Evolutionary conservation across 441 rosid genomes (phyloP).

Genomic region (Gossypium gossypioides): DNA sequence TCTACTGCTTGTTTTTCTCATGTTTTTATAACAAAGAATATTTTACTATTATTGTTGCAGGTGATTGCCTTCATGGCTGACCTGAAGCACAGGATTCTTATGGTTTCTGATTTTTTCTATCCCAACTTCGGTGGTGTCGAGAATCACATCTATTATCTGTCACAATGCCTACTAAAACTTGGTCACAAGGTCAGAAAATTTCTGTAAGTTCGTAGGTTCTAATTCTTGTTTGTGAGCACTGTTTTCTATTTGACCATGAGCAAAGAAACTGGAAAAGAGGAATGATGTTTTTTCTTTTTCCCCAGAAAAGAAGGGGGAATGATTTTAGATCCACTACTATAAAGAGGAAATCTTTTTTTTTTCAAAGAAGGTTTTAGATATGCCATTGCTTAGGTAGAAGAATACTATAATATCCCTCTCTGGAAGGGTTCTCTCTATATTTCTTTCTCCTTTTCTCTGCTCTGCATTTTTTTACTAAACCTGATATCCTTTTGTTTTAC

Average conservation of each 20-base stretch:
- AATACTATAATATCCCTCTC: background rate
- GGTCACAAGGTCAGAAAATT: constrained; percentile 74
- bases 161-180: constrained; percentile 79
- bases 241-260: background rate
- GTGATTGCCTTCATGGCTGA: constrained; percentile 29
- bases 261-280: background rate
- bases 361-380: background rate
- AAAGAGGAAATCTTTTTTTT: background rate
- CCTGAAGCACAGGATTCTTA: constrained; percentile 57
- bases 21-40: background rate
- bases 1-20: background rate
- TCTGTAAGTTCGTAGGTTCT: background rate
- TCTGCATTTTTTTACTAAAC: background rate
- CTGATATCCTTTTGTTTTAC: background rate
- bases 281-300: background rate
- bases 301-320: too few species aligned
- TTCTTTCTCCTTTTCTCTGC: background rate
- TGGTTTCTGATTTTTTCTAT: constrained; percentile 96
- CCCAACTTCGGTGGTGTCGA: constrained; percentile 99
- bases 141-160: constrained; percentile 79
- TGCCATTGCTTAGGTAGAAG: background rate
- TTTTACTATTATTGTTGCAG: constrained; percentile 14
- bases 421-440: background rate
- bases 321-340: too few species aligned
- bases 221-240: background rate